Conservation (phyloP, 345 rosid genomes). For the Populus alba region DNA sequence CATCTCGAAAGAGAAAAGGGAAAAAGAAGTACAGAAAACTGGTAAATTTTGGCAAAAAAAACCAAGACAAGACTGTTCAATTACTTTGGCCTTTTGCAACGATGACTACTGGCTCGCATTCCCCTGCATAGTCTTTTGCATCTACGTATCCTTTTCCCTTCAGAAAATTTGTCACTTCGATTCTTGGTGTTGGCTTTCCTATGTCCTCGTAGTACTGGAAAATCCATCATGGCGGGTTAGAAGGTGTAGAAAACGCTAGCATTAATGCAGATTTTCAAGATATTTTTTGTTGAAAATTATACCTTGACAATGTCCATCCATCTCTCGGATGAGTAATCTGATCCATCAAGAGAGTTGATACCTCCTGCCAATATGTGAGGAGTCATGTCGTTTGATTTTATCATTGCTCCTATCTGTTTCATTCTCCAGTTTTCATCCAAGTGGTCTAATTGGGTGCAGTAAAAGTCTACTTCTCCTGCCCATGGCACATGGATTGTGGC, state of each 20-base stretch:
- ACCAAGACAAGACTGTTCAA: neutral
- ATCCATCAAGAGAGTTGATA: slow-evolving; percentile 63
- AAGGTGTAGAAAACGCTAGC: neutral
- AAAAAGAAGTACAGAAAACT: no score
- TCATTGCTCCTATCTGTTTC: slow-evolving; percentile 77
- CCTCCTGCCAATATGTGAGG: slow-evolving; percentile 82
- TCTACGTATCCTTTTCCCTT: slow-evolving; percentile 64
- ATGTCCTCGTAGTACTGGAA: slow-evolving; percentile 75
- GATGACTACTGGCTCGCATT: slow-evolving; percentile 91
- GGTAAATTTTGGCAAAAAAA: neutral
- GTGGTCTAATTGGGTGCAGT: slow-evolving; percentile 92
- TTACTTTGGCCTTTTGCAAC: slow-evolving; percentile 93
- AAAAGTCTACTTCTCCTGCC: slow-evolving; percentile 80
- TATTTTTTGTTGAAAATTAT: neutral
- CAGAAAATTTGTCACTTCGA: slow-evolving; percentile 62
- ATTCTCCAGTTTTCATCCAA: slow-evolving; percentile 88
- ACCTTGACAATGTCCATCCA: slow-evolving; percentile 89
- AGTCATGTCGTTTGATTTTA: slow-evolving; percentile 45
- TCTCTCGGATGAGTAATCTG: slow-evolving; percentile 79
- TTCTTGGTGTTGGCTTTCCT: slow-evolving; percentile 85
- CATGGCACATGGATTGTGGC: slow-evolving; percentile 78
- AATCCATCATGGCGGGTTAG: neutral
- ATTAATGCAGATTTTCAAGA: neutral
- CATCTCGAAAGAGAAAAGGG: neutral
- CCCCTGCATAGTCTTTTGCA: slow-evolving; percentile 74